phyloP scores from a whole-genome alignment of 371 early-diverging fungal genomes.

The Funneliformis caledonium region DNA sequence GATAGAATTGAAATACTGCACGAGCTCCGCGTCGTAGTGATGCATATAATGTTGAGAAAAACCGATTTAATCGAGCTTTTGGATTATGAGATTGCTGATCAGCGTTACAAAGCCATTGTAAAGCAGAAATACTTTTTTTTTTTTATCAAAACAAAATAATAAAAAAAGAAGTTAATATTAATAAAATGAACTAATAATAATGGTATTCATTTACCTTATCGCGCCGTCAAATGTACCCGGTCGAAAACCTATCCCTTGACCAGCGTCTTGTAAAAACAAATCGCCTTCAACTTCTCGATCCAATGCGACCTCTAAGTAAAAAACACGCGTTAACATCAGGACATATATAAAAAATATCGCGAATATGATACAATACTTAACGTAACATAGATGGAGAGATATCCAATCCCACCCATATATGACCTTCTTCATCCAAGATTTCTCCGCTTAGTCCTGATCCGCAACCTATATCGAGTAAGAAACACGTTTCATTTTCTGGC shows the following conservation, averaged over 20 bases:
- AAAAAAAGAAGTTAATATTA: not conserved
- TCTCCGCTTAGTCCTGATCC: constrained; percentile 97
- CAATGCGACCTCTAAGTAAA: constrained; percentile 63
- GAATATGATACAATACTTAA: constrained; percentile 39
- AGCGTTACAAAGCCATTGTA: constrained; percentile 99
- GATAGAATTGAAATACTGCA: constrained; percentile 99
- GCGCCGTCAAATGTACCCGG: constrained; percentile 99
- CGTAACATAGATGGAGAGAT: constrained; percentile 94
- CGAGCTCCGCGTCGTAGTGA: constrained; percentile 87
- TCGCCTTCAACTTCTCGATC: constrained; percentile 91
- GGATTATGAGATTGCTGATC: constrained; percentile 89
- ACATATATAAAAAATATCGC: not conserved
- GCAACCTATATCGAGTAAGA: constrained; percentile 97
- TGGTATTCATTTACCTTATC: constrained; percentile 64
- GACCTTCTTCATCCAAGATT: constrained; percentile 92
- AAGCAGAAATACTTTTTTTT: constrained; percentile 83
- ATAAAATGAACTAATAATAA: not conserved
- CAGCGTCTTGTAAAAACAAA: constrained; percentile 95
- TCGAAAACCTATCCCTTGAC: constrained; percentile 93
- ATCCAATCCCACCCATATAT: constrained; percentile 97
- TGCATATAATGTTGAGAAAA: constrained; percentile 94
- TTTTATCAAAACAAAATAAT: no score
- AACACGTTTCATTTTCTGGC: constrained; percentile 73
- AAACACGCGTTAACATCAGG: constrained; percentile 1
- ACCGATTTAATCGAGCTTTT: constrained; percentile 80